Evolutionary conservation across 2,329 filamentous ascomycete species (phyloP).

Genomic region (Exophiala oligosperma): DNA sequence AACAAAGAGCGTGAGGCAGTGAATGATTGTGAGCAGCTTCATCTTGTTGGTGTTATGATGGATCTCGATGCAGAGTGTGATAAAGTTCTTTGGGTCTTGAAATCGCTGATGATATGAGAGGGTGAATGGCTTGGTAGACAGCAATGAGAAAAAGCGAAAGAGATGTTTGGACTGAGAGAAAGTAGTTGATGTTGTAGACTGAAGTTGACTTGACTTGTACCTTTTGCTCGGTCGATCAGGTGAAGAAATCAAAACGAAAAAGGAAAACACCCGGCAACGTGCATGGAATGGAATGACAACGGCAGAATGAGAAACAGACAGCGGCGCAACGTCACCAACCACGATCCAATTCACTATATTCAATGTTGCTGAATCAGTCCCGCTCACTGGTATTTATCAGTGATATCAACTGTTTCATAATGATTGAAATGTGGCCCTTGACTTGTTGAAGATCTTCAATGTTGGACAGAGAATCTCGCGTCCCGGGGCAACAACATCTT

Average conservation of each 20-base stretch:
- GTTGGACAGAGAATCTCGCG: too few species aligned
- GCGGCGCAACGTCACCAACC: background rate
- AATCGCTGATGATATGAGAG: background rate
- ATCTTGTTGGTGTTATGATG: constrained; percentile 8
- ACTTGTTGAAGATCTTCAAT: too few species aligned
- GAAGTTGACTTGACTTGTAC: background rate
- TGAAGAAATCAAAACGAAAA: background rate
- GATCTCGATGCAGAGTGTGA: too few species aligned
- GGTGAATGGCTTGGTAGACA: background rate
- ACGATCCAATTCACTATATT: background rate
- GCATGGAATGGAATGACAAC: constrained; percentile 14
- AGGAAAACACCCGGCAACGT: constrained; percentile 11
- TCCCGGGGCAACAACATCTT: background rate
- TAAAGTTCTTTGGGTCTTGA: too few species aligned
- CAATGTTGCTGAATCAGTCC: too few species aligned
- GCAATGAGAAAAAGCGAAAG: background rate
- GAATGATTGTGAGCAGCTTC: constrained; percentile 27
- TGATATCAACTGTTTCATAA: background rate
- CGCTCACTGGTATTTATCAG: too few species aligned
- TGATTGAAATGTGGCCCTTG: too few species aligned
- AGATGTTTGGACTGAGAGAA: background rate
- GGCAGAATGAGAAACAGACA: background rate
- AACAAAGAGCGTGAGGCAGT: constrained; percentile 27
- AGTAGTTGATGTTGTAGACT: background rate
- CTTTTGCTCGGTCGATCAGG: background rate